These are phyloP conservation scores for Hepatocystis sp. DNA, from an alignment of 169 alveolate species.

Conservation along the genomic window DNA sequence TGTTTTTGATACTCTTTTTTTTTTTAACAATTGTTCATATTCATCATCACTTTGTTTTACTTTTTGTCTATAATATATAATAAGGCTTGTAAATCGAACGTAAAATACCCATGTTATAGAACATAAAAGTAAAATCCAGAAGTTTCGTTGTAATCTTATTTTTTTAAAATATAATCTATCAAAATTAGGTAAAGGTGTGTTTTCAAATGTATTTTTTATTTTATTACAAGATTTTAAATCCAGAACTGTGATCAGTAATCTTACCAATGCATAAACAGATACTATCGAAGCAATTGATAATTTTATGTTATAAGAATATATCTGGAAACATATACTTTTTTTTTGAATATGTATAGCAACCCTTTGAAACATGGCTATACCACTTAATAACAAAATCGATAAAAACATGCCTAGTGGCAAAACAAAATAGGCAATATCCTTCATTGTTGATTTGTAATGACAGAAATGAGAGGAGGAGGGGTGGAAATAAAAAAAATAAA, in stretches of 20 bases:
- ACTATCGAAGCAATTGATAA: constrained; percentile 36
- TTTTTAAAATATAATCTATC: constrained; percentile 41
- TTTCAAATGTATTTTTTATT: constrained; percentile 5
- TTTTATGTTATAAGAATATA: constrained; percentile 16
- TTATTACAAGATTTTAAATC: constrained; percentile 11
- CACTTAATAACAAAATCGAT: constrained; percentile 43
- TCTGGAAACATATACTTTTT: constrained; percentile 44
- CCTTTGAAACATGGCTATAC: constrained; percentile 54
- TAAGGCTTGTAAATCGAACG: constrained; percentile 41
- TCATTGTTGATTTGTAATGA: no score
- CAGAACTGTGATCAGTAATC: constrained; percentile 20
- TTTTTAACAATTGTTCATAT: constrained; percentile 26
- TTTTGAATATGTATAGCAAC: constrained; percentile 55
- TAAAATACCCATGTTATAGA: constrained; percentile 59
- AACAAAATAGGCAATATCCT: constrained; percentile 60
- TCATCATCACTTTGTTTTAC: constrained; percentile 60
- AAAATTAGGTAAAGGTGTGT: not conserved
- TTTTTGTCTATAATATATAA: constrained; percentile 41
- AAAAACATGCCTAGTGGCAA: constrained; percentile 44
- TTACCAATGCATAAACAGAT: constrained; percentile 41
- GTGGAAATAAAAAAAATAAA: no score
- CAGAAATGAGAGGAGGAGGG: no score
- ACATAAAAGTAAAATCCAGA: constrained; percentile 55
- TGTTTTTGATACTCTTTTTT: constrained; percentile 7
- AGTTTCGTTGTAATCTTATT: constrained; percentile 59